Evolutionary conservation across 768 basidiomycete genomes (phyloP).

Genomic region (Hemileccinum impolitum): DNA sequence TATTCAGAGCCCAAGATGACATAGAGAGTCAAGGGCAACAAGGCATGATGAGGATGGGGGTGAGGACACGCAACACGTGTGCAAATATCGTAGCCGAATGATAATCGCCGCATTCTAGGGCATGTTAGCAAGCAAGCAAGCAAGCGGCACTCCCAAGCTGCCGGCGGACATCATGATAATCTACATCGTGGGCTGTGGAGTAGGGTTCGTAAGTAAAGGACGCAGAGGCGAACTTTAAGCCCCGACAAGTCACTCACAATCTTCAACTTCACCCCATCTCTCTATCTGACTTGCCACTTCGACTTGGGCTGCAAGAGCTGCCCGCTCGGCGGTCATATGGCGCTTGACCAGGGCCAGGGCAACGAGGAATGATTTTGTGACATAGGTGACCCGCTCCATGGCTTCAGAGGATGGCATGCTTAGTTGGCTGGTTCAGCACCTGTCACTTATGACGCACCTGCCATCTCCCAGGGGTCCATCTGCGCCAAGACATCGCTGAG

Average conservation of each 20-base stretch:
- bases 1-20: slow-evolving; percentile 10
- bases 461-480: slow-evolving; percentile 84
- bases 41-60: not conserved
- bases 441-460: slow-evolving; percentile 52
- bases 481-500: slow-evolving; percentile 53
- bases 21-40: slow-evolving; percentile 8
- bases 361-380: slow-evolving; percentile 89
- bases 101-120: slow-evolving; percentile 16
- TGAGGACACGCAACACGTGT: slow-evolving; percentile 3
- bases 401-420: slow-evolving; percentile 43
- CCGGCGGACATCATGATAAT: slow-evolving; percentile 88
- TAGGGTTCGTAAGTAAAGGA: slow-evolving; percentile 12
- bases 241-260: slow-evolving; percentile 61
- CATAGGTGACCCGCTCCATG: slow-evolving; percentile 86
- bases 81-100: slow-evolving; percentile 6
- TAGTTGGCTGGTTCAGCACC: not conserved
- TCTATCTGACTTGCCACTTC: slow-evolving; percentile 96
- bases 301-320: slow-evolving; percentile 80
- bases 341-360: slow-evolving; percentile 79
- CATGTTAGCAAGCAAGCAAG: slow-evolving; percentile 48
- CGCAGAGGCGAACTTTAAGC: slow-evolving; percentile 2
- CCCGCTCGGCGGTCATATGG: slow-evolving; percentile 75
- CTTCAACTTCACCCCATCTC: slow-evolving; percentile 99
- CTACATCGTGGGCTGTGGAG: slow-evolving; percentile 89
- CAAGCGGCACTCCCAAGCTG: slow-evolving; percentile 81